phyloP scores from a whole-genome alignment of 2,329 filamentous ascomycete genomes.

The Fusarium redolens region DNA sequence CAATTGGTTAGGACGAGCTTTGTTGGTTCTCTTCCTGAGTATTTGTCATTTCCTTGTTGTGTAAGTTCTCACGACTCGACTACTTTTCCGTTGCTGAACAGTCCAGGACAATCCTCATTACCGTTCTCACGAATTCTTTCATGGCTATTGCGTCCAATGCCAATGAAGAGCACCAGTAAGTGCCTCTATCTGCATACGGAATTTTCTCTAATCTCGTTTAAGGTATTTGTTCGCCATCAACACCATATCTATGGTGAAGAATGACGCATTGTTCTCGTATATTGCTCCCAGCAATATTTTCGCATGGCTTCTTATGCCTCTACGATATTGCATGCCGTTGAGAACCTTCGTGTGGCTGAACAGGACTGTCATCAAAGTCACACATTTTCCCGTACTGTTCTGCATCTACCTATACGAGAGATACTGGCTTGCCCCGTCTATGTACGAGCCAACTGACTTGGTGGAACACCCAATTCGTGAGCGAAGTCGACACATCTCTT shows the following conservation, averaged over 20 bases:
- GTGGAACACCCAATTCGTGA: constrained; percentile 75
- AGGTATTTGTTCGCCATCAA: constrained; percentile 94
- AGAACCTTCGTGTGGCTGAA: constrained; percentile 86
- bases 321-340: constrained; percentile 84
- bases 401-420: constrained; percentile 90
- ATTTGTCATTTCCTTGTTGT: constrained; percentile 96
- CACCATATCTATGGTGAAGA: constrained; percentile 97
- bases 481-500: constrained; percentile 63
- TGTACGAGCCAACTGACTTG: constrained; percentile 86
- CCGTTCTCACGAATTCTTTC: constrained; percentile 95
- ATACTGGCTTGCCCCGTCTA: constrained; percentile 76
- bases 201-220: constrained; percentile 17
- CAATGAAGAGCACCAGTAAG: constrained; percentile 84
- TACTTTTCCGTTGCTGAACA: constrained; percentile 4
- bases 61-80: constrained; percentile 51
- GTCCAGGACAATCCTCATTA: constrained; percentile 84
- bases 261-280: constrained; percentile 95
- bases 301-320: constrained; percentile 87
- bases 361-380: constrained; percentile 89
- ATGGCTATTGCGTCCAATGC: constrained; percentile 95
- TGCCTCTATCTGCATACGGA: neutral
- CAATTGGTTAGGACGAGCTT: constrained; percentile 78
- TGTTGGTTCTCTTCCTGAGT: constrained; percentile 86
- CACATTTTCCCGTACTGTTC: constrained; percentile 89
- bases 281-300: constrained; percentile 91